These are phyloP conservation scores for Zychaea mexicana DNA, from an alignment of 371 early-diverging fungal genomes.

Conservation along the genomic window DNA sequence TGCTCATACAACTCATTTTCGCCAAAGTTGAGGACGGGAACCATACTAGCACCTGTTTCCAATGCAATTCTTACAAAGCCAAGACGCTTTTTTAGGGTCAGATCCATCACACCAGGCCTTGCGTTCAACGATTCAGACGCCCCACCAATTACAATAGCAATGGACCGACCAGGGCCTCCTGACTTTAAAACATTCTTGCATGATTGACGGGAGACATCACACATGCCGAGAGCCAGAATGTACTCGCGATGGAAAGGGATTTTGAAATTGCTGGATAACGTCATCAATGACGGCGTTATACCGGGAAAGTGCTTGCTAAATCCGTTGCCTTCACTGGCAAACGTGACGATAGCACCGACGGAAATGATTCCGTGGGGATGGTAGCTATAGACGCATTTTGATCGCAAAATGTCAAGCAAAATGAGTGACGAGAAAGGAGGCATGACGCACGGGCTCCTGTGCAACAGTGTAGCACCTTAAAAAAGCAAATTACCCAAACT, in stretches of 20 bases:
- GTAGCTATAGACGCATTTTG: constrained; percentile 27
- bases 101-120: constrained; percentile 58
- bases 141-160: constrained; percentile 75
- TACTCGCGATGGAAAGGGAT: constrained; percentile 75
- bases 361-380: constrained; percentile 84
- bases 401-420: background rate
- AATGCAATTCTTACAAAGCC: constrained; percentile 81
- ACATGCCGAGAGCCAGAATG: constrained; percentile 64
- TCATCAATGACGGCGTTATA: constrained; percentile 56
- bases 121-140: constrained; percentile 71
- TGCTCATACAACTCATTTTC: constrained; percentile 79
- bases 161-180: constrained; percentile 77
- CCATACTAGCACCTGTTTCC: constrained; percentile 64
- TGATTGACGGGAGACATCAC: constrained; percentile 70
- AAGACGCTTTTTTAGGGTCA: constrained; percentile 68
- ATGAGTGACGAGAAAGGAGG: too few species aligned
- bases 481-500: constrained; percentile 2
- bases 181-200: constrained; percentile 68
- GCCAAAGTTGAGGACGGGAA: constrained; percentile 75
- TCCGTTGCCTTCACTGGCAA: constrained; percentile 67
- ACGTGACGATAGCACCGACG: constrained; percentile 74
- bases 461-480: background rate
- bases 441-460: background rate
- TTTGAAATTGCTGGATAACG: constrained; percentile 58
- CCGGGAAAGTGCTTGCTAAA: constrained; percentile 67